A percentile compares a stretch with the other conserved stretches of the same genome.
phyloP scores from a whole-genome alignment of 192 early-diverging fungal genomes.

The Rhizoclosmatium sp. region DNA sequence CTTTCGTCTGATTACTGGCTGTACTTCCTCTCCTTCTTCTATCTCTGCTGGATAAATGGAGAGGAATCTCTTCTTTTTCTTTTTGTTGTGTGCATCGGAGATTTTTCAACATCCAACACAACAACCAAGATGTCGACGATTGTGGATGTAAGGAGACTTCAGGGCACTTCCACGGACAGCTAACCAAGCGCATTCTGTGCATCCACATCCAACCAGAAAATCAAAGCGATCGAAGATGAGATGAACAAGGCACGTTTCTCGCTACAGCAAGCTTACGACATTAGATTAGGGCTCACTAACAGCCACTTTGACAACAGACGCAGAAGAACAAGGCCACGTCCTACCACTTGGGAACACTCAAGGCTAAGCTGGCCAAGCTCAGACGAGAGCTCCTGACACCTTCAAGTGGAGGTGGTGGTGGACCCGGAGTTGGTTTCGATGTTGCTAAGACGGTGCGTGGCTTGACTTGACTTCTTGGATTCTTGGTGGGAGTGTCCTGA shows the following conservation, averaged over 20 bases:
- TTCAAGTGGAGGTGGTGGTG: slow-evolving; percentile 83
- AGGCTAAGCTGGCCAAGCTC: slow-evolving; percentile 98
- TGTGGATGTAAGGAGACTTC: slow-evolving; percentile 1
- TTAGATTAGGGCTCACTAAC: not conserved
- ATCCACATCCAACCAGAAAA: slow-evolving; percentile 37
- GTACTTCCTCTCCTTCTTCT: too few relatives aligned
- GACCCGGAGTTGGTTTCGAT: slow-evolving; percentile 94
- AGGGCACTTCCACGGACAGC: too few relatives aligned
- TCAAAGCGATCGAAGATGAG: slow-evolving; percentile 75
- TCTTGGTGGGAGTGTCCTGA: not conserved
- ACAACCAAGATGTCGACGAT: slow-evolving; percentile 4
- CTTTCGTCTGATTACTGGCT: too few relatives aligned
- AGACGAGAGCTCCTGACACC: slow-evolving; percentile 93
- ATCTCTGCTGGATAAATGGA: too few relatives aligned
- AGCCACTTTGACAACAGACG: slow-evolving; percentile 33
- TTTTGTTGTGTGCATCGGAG: not conserved
- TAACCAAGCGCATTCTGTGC: too few relatives aligned
- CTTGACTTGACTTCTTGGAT: not conserved
- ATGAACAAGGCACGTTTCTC: slow-evolving; percentile 63
- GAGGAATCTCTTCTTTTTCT: not conserved
- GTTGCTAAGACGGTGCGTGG: slow-evolving; percentile 83
- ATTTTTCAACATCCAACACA: not conserved
- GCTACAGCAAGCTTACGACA: not conserved
- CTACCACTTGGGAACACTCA: slow-evolving; percentile 85
- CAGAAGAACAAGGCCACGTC: slow-evolving; percentile 98